Percentiles rank a stretch among this genome's conserved stretches.
Evolutionary conservation across 495 filamentous ascomycete genomes (phyloP).

Genomic region (Penicillium argentinense): DNA sequence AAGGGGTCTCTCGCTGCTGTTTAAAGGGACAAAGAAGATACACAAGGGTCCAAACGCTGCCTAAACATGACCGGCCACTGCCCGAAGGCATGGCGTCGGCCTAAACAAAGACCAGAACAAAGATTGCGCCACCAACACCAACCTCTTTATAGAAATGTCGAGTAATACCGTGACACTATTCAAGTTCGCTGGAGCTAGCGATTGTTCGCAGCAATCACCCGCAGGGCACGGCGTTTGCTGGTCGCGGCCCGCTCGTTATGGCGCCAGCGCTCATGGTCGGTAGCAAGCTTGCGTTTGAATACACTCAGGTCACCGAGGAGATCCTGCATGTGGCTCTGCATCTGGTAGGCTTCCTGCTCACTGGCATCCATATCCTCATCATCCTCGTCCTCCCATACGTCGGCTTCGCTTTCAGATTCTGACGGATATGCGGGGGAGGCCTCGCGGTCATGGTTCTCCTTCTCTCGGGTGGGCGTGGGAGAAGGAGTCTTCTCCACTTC

Average conservation of each 20-base stretch:
- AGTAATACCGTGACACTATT: slow-evolving; percentile 9
- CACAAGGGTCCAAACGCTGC: slow-evolving; percentile 5
- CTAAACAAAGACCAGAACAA: slow-evolving; percentile 15
- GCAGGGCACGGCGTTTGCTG: slow-evolving; percentile 38
- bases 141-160: slow-evolving; percentile 23
- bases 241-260: slow-evolving; percentile 20
- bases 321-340: slow-evolving; percentile 68
- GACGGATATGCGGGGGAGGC: slow-evolving; percentile 26
- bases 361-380: slow-evolving; percentile 11
- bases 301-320: slow-evolving; percentile 74
- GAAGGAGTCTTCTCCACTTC: slow-evolving; percentile 32
- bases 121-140: slow-evolving; percentile 23
- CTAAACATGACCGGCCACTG: slow-evolving; percentile 9
- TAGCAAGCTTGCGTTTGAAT: slow-evolving; percentile 79
- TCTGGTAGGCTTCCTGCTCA: slow-evolving; percentile 51
- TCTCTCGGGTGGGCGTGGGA: too few relatives aligned
- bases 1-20: slow-evolving; percentile 23
- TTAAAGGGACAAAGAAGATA: slow-evolving; percentile 24
- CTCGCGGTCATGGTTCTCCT: slow-evolving; percentile 42
- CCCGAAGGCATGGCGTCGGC: slow-evolving; percentile 10
- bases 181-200: slow-evolving; percentile 21
- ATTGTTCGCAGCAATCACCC: slow-evolving; percentile 33
- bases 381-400: slow-evolving; percentile 45
- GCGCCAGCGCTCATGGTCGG: slow-evolving; percentile 66
- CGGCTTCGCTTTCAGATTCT: slow-evolving; percentile 31